phyloP scores from a whole-genome alignment of 495 filamentous ascomycete species.

The Ramalina peruviana region DNA sequence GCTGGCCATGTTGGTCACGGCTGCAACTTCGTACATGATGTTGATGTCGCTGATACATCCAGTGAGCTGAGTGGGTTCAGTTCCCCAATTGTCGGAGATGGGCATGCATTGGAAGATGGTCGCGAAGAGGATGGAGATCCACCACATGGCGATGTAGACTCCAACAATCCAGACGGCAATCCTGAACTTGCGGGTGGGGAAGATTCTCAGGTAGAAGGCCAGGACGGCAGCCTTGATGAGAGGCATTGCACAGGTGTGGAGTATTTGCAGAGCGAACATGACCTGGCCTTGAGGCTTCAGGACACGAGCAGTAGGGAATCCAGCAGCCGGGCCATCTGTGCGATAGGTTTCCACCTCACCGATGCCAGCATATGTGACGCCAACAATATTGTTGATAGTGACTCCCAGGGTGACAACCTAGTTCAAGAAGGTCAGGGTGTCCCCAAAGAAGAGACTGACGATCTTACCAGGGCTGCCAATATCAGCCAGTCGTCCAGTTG shows the following conservation, averaged over 20 bases:
- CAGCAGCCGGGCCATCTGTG: background rate
- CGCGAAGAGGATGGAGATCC: constrained; percentile 1
- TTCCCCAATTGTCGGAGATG: constrained; percentile 20
- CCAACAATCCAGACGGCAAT: background rate
- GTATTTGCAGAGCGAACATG: constrained; percentile 7
- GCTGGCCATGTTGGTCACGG: constrained; percentile 25
- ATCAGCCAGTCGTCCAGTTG: constrained; percentile 26
- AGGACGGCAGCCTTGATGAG: constrained; percentile 25
- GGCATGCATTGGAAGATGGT: constrained; percentile 18
- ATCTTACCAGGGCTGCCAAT: constrained; percentile 20
- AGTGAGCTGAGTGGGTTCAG: constrained; percentile 15
- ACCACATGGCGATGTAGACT: background rate
- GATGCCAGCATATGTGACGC: constrained; percentile 12
- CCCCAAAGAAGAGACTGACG: background rate
- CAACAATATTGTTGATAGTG: constrained; percentile 4
- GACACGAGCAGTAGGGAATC: background rate
- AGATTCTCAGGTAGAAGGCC: constrained; percentile 3
- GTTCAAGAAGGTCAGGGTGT: background rate
- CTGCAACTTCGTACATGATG: constrained; percentile 19
- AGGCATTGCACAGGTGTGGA: constrained; percentile 23
- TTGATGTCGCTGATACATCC: constrained; percentile 19
- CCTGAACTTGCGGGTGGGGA: constrained; percentile 1
- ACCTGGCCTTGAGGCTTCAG: constrained; percentile 3
- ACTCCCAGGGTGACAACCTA: constrained; percentile 4
- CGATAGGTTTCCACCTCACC: background rate